Conservation (phyloP, 495 filamentous ascomycete species). For the Schizothecium vesticola region DNA sequence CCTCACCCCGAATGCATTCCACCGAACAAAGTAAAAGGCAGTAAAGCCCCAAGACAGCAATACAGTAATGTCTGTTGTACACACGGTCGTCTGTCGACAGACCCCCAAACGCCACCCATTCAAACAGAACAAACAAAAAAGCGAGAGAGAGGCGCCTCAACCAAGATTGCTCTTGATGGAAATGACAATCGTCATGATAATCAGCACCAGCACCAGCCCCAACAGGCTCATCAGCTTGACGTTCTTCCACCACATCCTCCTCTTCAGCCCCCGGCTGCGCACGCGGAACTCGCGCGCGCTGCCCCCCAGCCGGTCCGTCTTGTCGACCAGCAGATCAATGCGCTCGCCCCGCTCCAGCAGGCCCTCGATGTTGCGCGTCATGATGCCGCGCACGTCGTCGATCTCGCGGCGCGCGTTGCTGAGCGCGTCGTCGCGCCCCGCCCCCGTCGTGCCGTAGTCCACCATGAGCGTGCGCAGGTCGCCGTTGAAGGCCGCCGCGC, state of each 20-base stretch:
- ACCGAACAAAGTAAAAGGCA: neutral
- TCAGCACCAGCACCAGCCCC: constrained; percentile 72
- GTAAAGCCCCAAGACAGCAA: neutral
- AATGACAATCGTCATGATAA: constrained; percentile 53
- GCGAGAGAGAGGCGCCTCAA: neutral
- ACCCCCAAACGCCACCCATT: neutral
- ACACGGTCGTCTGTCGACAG: neutral
- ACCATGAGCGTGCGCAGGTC: constrained; percentile 74
- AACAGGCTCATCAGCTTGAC: constrained; percentile 85
- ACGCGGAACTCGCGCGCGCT: constrained; percentile 84
- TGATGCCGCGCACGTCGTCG: constrained; percentile 87
- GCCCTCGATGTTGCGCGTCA: constrained; percentile 98
- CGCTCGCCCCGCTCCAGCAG: constrained; percentile 90
- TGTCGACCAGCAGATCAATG: constrained; percentile 93
- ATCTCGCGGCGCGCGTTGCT: constrained; percentile 80
- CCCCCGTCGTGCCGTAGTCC: constrained; percentile 72
- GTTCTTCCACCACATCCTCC: constrained; percentile 99
- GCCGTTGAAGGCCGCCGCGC: constrained; percentile 77
- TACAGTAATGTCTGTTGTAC: neutral
- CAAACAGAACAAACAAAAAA: neutral
- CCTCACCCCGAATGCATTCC: neutral
- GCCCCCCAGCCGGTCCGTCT: constrained; percentile 86
- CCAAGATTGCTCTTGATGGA: constrained; percentile 12
- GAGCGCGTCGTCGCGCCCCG: constrained; percentile 75
- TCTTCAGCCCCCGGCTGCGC: constrained; percentile 74